Percentiles rank a stretch among this genome's conserved stretches.
These are phyloP conservation scores for Xylariaceae sp. DNA, from an alignment of 2,329 filamentous ascomycete species.

Conservation along the genomic window DNA sequence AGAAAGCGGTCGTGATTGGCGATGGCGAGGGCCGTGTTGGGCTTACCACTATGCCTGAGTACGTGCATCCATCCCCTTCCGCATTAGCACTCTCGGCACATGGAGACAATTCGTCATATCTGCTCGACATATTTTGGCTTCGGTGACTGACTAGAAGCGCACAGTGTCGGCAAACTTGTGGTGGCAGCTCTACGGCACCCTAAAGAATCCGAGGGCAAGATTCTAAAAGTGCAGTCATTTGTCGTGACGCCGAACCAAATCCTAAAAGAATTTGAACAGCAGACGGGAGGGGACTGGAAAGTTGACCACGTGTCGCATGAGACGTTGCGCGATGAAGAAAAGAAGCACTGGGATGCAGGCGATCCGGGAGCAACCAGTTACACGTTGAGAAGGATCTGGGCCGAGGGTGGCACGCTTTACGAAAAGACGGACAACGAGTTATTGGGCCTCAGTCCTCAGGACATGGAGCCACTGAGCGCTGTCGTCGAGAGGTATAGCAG, in stretches of 20 bases:
- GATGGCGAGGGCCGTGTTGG: constrained; percentile 61
- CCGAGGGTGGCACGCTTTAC: constrained; percentile 19
- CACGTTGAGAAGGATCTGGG: constrained; percentile 22
- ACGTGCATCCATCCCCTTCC: constrained; percentile 33
- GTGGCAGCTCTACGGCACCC: constrained; percentile 60
- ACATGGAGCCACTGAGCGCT: constrained; percentile 54
- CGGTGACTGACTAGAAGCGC: constrained; percentile 2
- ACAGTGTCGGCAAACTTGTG: constrained; percentile 64
- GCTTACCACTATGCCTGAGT: constrained; percentile 72
- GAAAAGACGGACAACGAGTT: constrained; percentile 18
- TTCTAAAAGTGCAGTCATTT: constrained; percentile 69
- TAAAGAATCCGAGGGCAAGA: constrained; percentile 49
- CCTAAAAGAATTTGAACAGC: constrained; percentile 64
- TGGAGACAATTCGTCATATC: no score
- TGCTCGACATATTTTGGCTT: not conserved
- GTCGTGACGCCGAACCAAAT: constrained; percentile 62
- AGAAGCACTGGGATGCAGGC: constrained; percentile 10
- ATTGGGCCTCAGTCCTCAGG: constrained; percentile 33
- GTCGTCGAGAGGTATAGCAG: constrained; percentile 43
- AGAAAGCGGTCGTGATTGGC: constrained; percentile 60
- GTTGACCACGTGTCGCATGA: constrained; percentile 52
- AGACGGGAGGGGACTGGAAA: constrained; percentile 58
- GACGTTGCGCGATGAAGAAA: constrained; percentile 49
- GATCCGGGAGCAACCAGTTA: constrained; percentile 7
- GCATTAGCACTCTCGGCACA: not conserved